phyloP scores from a whole-genome alignment of 495 filamentous ascomycete genomes.

The Filosporella fistucella region DNA sequence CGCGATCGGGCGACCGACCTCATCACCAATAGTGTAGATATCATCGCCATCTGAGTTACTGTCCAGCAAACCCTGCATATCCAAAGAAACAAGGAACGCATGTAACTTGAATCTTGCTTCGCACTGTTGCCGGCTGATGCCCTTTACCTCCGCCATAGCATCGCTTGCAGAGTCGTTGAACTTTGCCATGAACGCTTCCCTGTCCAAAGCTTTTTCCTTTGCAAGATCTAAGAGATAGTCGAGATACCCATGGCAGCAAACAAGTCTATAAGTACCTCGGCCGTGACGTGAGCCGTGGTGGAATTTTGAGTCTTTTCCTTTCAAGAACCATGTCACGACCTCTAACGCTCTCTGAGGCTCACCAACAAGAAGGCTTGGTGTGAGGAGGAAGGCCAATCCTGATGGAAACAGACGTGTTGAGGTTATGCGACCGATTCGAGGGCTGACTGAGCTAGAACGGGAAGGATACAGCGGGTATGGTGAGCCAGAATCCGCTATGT shows the following conservation, averaged over 20 bases:
- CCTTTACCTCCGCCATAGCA: conserved; percentile 19
- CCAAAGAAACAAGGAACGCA: conserved; percentile 22
- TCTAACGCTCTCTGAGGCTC: conserved; percentile 44
- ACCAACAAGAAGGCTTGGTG: conserved; percentile 55
- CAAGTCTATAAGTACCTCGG: conserved; percentile 42
- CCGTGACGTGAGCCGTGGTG: conserved; percentile 26
- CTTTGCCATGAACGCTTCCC: conserved; percentile 17
- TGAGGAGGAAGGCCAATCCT: conserved; percentile 55
- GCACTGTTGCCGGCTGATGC: conserved; percentile 24
- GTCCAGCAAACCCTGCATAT: conserved; percentile 5
- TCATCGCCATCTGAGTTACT: not conserved
- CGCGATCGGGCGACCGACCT: conserved; percentile 34
- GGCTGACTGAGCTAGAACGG: not conserved
- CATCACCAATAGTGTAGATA: conserved; percentile 9
- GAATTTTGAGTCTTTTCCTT: conserved; percentile 19
- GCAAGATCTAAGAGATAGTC: conserved; percentile 36
- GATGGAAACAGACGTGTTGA: conserved; percentile 49
- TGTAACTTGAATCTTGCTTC: conserved; percentile 23
- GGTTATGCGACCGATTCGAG: conserved; percentile 8
- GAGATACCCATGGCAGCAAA: conserved; percentile 16
- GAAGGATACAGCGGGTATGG: conserved; percentile 14
- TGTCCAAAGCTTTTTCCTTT: conserved; percentile 31
- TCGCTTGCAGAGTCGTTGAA: conserved; percentile 14
- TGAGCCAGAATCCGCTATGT: conserved; percentile 7
- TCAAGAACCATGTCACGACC: conserved; percentile 54